Conservation (phyloP, 352 stramenopile genomes). For the Phytophthora litchii region DNA sequence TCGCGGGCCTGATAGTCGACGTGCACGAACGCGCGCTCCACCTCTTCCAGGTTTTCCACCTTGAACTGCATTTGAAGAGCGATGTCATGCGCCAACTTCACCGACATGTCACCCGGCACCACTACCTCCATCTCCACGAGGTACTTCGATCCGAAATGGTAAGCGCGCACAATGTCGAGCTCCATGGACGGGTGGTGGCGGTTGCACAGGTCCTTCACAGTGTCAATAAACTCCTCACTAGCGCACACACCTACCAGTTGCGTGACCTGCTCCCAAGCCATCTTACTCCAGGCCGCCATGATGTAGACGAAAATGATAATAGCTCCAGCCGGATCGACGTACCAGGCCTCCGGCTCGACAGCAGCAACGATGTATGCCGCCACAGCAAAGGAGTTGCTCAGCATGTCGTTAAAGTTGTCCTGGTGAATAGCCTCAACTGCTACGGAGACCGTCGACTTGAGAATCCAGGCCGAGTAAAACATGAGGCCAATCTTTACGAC, state of each 20-base stretch:
- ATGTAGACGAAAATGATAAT: conserved; percentile 95
- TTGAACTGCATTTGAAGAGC: conserved; percentile 95
- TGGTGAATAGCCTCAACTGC: conserved; percentile 74
- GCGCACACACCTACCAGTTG: conserved; percentile 75
- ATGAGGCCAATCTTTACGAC: conserved; percentile 75
- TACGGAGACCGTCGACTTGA: conserved; percentile 54
- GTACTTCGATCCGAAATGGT: conserved; percentile 96
- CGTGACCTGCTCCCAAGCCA: conserved; percentile 92
- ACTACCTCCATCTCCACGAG: conserved; percentile 95
- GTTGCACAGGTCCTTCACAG: conserved; percentile 82
- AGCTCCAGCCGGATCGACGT: conserved; percentile 91
- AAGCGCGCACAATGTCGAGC: conserved; percentile 91
- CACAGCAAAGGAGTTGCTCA: conserved; percentile 92
- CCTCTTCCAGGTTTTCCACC: conserved; percentile 90
- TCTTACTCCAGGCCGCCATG: conserved; percentile 91
- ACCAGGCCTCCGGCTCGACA: conserved; percentile 72
- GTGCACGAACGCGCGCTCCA: conserved; percentile 95
- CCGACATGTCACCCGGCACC: conserved; percentile 86
- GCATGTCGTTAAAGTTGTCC: conserved; percentile 95
- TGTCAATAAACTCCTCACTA: conserved; percentile 89
- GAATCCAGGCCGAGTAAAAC: conserved; percentile 65
- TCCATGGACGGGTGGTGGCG: conserved; percentile 74
- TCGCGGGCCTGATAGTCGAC: conserved; percentile 92
- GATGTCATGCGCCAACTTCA: conserved; percentile 94
- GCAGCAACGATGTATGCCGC: conserved; percentile 67